These are phyloP conservation scores for Hansenula lynferdii DNA, from an alignment of 1,139 yeast species.

Conservation along the genomic window DNA sequence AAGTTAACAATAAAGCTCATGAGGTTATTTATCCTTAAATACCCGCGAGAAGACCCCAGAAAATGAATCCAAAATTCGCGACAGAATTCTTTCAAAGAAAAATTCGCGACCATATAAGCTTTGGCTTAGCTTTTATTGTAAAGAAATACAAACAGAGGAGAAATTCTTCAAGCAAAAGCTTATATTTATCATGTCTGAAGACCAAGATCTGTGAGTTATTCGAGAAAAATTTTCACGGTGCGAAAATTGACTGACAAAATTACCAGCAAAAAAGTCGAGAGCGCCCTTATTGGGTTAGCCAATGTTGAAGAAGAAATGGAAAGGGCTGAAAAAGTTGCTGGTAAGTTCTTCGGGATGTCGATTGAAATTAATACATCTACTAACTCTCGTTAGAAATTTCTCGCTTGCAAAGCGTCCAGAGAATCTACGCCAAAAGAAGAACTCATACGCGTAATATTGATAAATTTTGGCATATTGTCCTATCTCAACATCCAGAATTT, in stretches of 20 bases:
- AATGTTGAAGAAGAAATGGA: slow-evolving; percentile 20
- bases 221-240: too few relatives aligned
- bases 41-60: too few relatives aligned
- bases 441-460: slow-evolving; percentile 44
- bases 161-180: too few relatives aligned
- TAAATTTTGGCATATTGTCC: slow-evolving; percentile 70
- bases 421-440: slow-evolving; percentile 47
- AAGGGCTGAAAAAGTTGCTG: slow-evolving; percentile 22
- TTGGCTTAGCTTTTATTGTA: too few relatives aligned
- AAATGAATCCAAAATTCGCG: too few relatives aligned
- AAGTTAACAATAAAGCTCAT: too few relatives aligned
- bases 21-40: too few relatives aligned
- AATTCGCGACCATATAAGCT: too few relatives aligned
- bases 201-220: slow-evolving; percentile 4
- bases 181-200: slow-evolving; percentile 5
- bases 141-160: too few relatives aligned
- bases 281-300: slow-evolving; percentile 20
- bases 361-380: too few relatives aligned
- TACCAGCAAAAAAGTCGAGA: slow-evolving; percentile 13
- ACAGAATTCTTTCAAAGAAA: too few relatives aligned
- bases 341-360: slow-evolving; percentile 10
- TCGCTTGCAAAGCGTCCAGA: slow-evolving; percentile 45
- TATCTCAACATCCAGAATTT: slow-evolving; percentile 73
- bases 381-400: slow-evolving; percentile 28
- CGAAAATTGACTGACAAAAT: not conserved